Percentiles rank a stretch among this genome's conserved stretches.
Evolutionary conservation across 495 filamentous ascomycete species (phyloP).

Genomic region (Amorphotheca resinae): DNA sequence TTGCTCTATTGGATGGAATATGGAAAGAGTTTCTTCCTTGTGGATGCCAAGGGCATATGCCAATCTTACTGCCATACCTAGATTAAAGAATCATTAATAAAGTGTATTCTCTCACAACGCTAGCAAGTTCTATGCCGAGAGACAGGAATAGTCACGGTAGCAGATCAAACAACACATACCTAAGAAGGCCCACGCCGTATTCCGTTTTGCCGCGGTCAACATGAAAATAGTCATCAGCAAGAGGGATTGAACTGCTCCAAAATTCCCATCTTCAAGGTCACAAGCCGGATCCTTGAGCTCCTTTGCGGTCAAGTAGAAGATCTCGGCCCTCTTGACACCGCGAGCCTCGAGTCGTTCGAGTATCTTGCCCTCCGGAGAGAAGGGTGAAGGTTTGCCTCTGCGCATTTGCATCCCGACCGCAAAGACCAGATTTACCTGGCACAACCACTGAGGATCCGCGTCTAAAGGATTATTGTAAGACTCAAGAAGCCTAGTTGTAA

Average conservation of each 20-base stretch:
- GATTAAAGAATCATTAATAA: constrained; percentile 7
- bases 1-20: constrained; percentile 34
- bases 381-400: constrained; percentile 34
- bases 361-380: constrained; percentile 33
- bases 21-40: constrained; percentile 44
- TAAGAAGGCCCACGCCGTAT: constrained; percentile 47
- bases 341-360: constrained; percentile 35
- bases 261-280: constrained; percentile 49
- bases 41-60: constrained; percentile 49
- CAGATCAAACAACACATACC: constrained; percentile 25
- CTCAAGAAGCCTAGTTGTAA: constrained; percentile 34
- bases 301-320: constrained; percentile 49
- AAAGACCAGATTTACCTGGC: constrained; percentile 33
- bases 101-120: no score
- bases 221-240: constrained; percentile 49
- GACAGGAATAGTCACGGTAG: not conserved
- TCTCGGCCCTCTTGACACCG: constrained; percentile 30
- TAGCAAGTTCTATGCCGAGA: not conserved
- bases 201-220: constrained; percentile 42
- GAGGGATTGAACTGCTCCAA: constrained; percentile 50
- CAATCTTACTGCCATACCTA: constrained; percentile 51
- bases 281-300: constrained; percentile 37
- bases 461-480: constrained; percentile 41
- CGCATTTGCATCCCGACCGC: constrained; percentile 43
- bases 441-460: constrained; percentile 34